Evolutionary conservation across 805 yeast species (phyloP), one percentile per base, ranked within the genome.

Genomic region (Candida nonsorbophila): DNA sequence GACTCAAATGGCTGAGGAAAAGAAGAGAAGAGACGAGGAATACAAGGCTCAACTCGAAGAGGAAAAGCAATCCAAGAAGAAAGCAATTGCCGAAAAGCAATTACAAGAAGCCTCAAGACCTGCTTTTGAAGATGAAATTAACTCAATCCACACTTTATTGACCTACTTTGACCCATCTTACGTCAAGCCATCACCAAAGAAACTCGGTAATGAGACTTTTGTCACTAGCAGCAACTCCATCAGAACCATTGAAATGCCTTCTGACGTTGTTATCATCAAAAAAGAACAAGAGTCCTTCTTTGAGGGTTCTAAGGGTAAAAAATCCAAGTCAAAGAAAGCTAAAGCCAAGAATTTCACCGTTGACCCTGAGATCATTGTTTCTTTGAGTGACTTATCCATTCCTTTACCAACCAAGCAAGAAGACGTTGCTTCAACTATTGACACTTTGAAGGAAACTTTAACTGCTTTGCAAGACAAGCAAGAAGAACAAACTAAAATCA

Each of bases 41-140:
- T 77, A 78, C 62, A 77, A 79, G 54, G 67, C 49, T 33, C 51
- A 55, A 48, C 47, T 72, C 53, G 74, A 58, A 22, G 72, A 69
- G 43, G 71, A 70, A 41, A 74, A 69, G 51, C 62, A 67, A 37
- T 67, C 62, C 41, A 69, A 69, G 48, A 64, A 72, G 53, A 70
- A 69, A 59, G 77, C 69, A 46, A 29, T 30, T 15, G 82, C 80
- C 33, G 85, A 84, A 45, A 68, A 74, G 49, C 76, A 75, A 49
- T 74, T 84, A 65, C 72, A 77, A 29, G 83, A 77, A 39, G 87
- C 87, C 26, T 75, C 83, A 16, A 61, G 62, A 44, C 95, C 97
- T 16, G 97, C 97, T 16, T 88, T 82, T 62, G 75, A 80, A 35
- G 62, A 62, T 25, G 95, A 92, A 62, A 80, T 90, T 47, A 69